phyloP scores from a whole-genome alignment of 768 basidiomycete species.

The Kwoniella sp. region DNA sequence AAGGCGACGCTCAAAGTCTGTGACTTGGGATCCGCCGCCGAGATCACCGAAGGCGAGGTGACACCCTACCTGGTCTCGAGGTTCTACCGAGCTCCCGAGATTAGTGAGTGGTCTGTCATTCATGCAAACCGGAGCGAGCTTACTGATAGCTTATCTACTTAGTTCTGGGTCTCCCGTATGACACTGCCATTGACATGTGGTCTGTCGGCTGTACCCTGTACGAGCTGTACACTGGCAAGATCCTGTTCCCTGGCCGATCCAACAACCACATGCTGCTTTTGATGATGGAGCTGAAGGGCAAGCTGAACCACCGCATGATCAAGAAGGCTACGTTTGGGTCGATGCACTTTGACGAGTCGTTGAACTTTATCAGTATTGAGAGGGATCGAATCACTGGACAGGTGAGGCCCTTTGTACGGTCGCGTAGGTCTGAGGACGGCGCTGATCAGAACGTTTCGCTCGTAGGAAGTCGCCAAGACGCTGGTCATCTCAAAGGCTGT shows the following conservation, averaged over 20 bases:
- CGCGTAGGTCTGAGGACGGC: not conserved
- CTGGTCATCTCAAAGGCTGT: conserved; percentile 77
- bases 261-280: conserved; percentile 97
- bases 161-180: conserved; percentile 95
- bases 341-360: conserved; percentile 88
- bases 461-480: conserved; percentile 74
- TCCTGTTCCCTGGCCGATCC: conserved; percentile 89
- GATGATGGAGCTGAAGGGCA: conserved; percentile 97
- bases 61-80: conserved; percentile 96
- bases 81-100: conserved; percentile 97
- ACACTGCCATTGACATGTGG: conserved; percentile 91
- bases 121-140: not conserved
- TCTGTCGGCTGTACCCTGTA: conserved; percentile 91
- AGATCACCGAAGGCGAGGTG: conserved; percentile 82
- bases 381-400: conserved; percentile 75
- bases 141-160: conserved; percentile 23
- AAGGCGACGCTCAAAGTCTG: conserved; percentile 92
- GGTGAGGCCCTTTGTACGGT: conserved; percentile 60
- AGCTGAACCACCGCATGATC: conserved; percentile 88
- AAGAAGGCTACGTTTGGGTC: conserved; percentile 91
- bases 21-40: conserved; percentile 94
- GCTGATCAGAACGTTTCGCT: not conserved
- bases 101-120: conserved; percentile 61
- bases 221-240: conserved; percentile 79
- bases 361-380: conserved; percentile 74